phyloP scores from a whole-genome alignment of 306 rosid species.

The Morella rubra region DNA sequence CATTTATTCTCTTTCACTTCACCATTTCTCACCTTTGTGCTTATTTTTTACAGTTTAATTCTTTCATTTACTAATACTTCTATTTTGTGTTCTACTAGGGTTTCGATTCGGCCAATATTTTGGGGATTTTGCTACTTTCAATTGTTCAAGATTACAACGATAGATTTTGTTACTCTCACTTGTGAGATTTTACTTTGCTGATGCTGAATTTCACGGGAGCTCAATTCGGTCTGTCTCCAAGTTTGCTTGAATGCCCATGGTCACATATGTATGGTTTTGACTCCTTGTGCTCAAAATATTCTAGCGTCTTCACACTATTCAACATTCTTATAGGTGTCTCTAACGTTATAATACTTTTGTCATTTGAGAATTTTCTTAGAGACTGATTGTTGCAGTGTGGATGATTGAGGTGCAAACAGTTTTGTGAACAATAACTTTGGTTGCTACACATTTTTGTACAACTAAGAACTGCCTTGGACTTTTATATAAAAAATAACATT shows the following conservation, averaged over 20 bases:
- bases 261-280: slow-evolving; percentile 29
- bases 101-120: no score
- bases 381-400: neutral
- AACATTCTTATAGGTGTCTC: neutral
- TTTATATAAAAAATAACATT: neutral
- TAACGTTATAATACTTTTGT: neutral
- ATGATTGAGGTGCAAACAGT: neutral
- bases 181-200: no score
- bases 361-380: neutral
- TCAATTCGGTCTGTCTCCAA: slow-evolving; percentile 31
- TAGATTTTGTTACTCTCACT: no score
- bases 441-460: neutral
- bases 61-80: no score
- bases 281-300: neutral
- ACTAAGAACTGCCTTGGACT: neutral
- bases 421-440: neutral
- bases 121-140: no score
- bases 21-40: no score
- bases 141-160: no score
- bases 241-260: slow-evolving; percentile 18
- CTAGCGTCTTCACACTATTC: no score
- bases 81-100: no score
- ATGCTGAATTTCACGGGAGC: slow-evolving; percentile 17
- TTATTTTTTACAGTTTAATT: no score
- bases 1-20: no score